Conservation (phyloP, 441 rosid species). For the Adansonia rubrostipa region DNA sequence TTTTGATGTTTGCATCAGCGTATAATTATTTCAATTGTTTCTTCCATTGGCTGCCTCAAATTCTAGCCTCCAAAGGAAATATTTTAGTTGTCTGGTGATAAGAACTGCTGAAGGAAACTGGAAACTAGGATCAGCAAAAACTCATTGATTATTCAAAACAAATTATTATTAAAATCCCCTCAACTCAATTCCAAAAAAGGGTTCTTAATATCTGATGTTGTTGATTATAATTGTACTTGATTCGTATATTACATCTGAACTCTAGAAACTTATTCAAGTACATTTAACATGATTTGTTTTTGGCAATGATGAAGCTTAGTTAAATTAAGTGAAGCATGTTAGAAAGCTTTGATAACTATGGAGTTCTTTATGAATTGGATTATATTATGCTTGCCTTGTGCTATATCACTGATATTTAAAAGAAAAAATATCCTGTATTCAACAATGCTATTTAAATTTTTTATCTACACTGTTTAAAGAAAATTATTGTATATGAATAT, state of each 20-base stretch:
- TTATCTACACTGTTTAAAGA: not conserved
- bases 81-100: slow-evolving; percentile 6
- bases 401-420: not conserved
- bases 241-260: not conserved
- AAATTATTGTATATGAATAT: not conserved
- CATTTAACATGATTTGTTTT: not conserved
- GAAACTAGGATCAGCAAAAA: not conserved
- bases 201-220: not conserved
- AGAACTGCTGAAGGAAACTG: not conserved
- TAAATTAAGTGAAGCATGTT: slow-evolving; percentile 5
- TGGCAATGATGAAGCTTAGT: not conserved
- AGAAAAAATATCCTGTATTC: not conserved
- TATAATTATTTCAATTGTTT: not conserved
- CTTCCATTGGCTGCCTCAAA: not conserved
- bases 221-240: not conserved
- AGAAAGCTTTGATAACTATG: slow-evolving; percentile 3
- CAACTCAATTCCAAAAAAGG: not conserved
- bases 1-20: slow-evolving; percentile 10
- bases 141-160: not conserved
- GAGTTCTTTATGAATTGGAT: not conserved
- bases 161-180: not conserved
- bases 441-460: not conserved
- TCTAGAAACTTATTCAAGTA: not conserved
- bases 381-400: not conserved
- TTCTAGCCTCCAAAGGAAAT: not conserved